phyloP scores from a whole-genome alignment of 345 rosid genomes.

The Orychophragmus violaceus region DNA sequence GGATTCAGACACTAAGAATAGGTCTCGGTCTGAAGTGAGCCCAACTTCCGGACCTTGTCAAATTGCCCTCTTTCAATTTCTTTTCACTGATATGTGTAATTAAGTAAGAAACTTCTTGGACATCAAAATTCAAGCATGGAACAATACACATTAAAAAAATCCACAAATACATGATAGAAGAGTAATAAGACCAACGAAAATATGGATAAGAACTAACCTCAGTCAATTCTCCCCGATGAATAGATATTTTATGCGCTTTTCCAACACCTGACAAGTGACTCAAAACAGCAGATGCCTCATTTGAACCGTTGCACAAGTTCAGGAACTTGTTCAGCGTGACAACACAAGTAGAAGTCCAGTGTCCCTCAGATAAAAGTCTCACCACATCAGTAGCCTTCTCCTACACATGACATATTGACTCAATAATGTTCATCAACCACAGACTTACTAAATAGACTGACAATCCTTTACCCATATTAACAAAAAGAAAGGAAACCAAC shows the following conservation, averaged over 20 bases:
- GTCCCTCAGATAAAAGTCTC: constrained; percentile 28
- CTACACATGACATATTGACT: not conserved
- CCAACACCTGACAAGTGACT: constrained; percentile 60
- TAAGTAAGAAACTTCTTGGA: not conserved
- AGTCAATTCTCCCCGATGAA: constrained; percentile 45
- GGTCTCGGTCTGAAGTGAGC: not conserved
- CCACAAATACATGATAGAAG: not conserved
- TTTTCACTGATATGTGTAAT: not conserved
- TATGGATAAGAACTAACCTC: constrained; percentile 42
- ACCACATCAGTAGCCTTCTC: constrained; percentile 30
- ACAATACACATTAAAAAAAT: not conserved
- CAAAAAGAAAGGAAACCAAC: not conserved
- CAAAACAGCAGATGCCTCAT: constrained; percentile 62
- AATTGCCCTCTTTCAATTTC: not conserved
- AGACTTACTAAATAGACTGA: not conserved
- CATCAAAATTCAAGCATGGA: constrained; percentile 1
- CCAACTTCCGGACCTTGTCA: not conserved
- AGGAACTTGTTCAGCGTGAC: constrained; percentile 56
- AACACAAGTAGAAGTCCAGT: constrained; percentile 39
- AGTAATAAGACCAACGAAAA: not conserved
- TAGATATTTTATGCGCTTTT: constrained; percentile 53
- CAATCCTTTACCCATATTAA: not conserved
- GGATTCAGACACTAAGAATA: not conserved
- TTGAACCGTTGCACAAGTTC: constrained; percentile 52
- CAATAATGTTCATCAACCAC: not conserved